Base-by-base conservation (phyloP, 2,329 filamentous ascomycete genomes). In the Fusarium nurragi region DNA sequence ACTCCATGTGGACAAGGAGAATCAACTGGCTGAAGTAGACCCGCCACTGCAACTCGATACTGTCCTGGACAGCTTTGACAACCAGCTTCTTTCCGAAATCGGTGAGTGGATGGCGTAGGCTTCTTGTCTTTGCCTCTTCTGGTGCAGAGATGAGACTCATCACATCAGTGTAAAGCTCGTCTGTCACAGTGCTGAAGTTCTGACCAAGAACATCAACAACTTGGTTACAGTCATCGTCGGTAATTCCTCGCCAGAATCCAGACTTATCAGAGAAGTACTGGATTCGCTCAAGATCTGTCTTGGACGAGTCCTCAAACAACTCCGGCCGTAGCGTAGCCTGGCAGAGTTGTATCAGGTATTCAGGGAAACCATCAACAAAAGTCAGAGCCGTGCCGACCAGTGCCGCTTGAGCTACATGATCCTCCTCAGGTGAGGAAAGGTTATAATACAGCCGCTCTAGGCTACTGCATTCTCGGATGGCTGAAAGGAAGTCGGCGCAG, bases 1-100 rank as follows among this genome's bases (percentile, higher is more conserved):
- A 89, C 74, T 95, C 90, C 83, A 98, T 90, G 75, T 97, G 93
- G 11, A 95, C 85, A 16, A 97, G 83, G 8, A 99, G 83, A 4
- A 95, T 84, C 4, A 98, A 80, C 56, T 98, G 86, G 72, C 94
- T 93, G 63, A 96, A 88, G 47, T 96, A 87, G 10, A 95, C 82
- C 59, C 87, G 87, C 78, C 88, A 89, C 59, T 91, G 90, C 28
- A 92, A 78, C 47, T 90, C 84, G 8, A 95, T 85, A 13, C 86
- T 90, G 73, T 98, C 93, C 72, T 94, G 90, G 0, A 91, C 88
- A 8, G 92, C 90, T 61, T 88, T 89, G 12, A 97, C 86, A 14
- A 93, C 81, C 3, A 93, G 79, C 67, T 88, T 91, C 37, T 88
- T 86, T 18, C 94, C 94, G 73, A 94, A 93, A 39, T 89, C 85